Evolutionary conservation across 257 asterid genomes (phyloP), one percentile per base, ranked within the genome.

Genomic region (Cruciata laevipes): DNA sequence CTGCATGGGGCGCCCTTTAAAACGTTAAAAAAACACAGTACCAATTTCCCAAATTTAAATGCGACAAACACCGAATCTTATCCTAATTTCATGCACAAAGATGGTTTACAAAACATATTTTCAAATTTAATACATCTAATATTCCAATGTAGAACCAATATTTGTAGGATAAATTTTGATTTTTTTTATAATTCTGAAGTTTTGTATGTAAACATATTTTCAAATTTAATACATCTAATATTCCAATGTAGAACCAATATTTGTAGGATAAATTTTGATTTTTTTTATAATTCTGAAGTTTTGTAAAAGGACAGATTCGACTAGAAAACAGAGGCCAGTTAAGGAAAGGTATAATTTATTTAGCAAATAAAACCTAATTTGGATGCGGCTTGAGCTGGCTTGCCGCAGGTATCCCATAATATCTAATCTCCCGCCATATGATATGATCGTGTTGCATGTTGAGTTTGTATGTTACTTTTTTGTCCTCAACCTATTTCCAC

Each of bases 401-500:
- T 8, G 60, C 47, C 0, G 62, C 16, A 32, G 62, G 8, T 21
- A 3, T 18, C 57, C 52, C 55, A 53, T 63, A 37, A 21, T n/a
- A n/a, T n/a, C n/a, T n/a, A n/a, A 55, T 55, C 47, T 65, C 9
- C 20, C 20, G 64, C 57, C 44, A 32, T 53, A n/a, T n/a, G n/a
- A n/a, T n/a, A 18, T 6, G 60, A 11, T 13, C 63, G 20, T 56
- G 33, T 27, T 47, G 55, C 55, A 23, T 65, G 6, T 58, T 63
- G 73, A 51, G 38, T 57, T 62, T 21, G 52, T 55, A 35, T 52
- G 63, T 63, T 47, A 47, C 55, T 47, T 47, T 63, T 33, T 53
- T 71, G 75, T 63, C 58, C 65, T 58, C 58, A 24, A 24, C 25
- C 74, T 40, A 17, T 52, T 33, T 70, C 75, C 73, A 70, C 68